Evolutionary conservation across 192 early-diverging fungal genomes (phyloP).

Genomic region (Coemansia brasiliensis): DNA sequence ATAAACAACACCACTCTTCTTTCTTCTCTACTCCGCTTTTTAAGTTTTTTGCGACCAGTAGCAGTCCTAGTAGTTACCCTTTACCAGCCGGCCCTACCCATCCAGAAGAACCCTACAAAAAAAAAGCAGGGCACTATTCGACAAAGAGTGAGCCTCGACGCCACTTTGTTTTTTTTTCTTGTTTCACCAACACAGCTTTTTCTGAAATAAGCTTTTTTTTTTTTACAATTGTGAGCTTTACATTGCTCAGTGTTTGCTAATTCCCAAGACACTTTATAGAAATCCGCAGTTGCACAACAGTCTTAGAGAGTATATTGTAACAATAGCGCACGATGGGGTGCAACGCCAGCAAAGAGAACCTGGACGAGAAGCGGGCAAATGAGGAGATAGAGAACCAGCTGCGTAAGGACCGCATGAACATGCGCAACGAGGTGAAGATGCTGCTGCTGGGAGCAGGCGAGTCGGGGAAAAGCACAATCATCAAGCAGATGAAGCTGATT

Average conservation of each 20-base stretch:
- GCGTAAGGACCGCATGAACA: constrained; percentile 72
- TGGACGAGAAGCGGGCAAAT: constrained; percentile 80
- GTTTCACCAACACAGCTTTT: not conserved
- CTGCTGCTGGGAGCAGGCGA: constrained; percentile 91
- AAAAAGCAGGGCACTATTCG: not conserved
- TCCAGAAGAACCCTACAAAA: not conserved
- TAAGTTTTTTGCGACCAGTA: not conserved
- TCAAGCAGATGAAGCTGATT: constrained; percentile 99
- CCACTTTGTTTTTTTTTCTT: not conserved
- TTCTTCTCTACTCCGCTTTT: not conserved
- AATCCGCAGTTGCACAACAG: not conserved
- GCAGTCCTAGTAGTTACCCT: too few relatives aligned
- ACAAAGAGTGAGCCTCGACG: too few relatives aligned
- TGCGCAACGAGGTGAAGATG: constrained; percentile 96
- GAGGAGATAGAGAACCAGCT: constrained; percentile 91
- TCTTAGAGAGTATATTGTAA: too few relatives aligned
- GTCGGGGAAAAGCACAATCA: constrained; percentile 95
- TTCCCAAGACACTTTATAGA: not conserved
- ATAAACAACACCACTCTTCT: not conserved
- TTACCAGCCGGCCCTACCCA: not conserved
- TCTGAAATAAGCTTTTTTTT: not conserved
- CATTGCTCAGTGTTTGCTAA: not conserved
- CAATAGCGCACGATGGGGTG: constrained; percentile 73
- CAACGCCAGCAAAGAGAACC: constrained; percentile 80
- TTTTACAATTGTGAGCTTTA: not conserved